Conservation (phyloP, 208 protist species). For the Crithidia bombi region DNA sequence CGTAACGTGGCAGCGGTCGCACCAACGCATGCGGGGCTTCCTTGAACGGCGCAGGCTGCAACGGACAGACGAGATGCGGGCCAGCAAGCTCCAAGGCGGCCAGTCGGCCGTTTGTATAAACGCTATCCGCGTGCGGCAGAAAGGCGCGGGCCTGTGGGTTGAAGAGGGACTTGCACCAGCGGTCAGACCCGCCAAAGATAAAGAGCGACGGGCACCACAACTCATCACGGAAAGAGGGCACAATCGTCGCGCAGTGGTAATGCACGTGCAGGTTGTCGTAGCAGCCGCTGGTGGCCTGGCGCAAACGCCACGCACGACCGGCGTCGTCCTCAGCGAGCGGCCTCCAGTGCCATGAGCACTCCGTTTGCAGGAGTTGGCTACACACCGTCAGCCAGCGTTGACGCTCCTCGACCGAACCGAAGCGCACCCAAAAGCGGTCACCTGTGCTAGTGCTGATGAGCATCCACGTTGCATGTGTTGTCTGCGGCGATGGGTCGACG, state of each 20-base stretch:
- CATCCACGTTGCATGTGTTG: conserved; percentile 35
- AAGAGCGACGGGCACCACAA: conserved; percentile 37
- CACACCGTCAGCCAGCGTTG: conserved; percentile 51
- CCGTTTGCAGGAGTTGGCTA: conserved; percentile 31
- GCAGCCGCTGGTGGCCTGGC: conserved; percentile 27
- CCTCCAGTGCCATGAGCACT: conserved; percentile 67
- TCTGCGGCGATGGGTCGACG: conserved; percentile 45
- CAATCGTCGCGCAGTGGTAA: conserved; percentile 50
- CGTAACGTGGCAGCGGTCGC: conserved; percentile 51
- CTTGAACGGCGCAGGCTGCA: conserved; percentile 50
- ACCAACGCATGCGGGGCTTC: conserved; percentile 57
- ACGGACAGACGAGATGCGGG: conserved; percentile 35
- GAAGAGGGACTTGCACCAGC: conserved; percentile 41
- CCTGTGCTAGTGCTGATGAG: conserved; percentile 60
- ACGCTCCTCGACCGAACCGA: conserved; percentile 46
- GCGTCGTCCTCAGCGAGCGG: conserved; percentile 40
- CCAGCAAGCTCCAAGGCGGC: conserved; percentile 46
- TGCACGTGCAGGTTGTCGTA: conserved; percentile 57
- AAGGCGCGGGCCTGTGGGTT: conserved; percentile 39
- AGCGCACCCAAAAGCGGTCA: conserved; percentile 77
- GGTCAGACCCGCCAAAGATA: conserved; percentile 48
- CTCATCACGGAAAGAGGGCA: conserved; percentile 22
- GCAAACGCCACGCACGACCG: conserved; percentile 22
- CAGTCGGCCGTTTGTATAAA: conserved; percentile 27
- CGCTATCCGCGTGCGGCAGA: conserved; percentile 36